A percentile compares a stretch with the other conserved stretches of the same genome.
Conservation (phyloP, 148 eudicot genomes). For the Heliamphora exappendiculata region DNA sequence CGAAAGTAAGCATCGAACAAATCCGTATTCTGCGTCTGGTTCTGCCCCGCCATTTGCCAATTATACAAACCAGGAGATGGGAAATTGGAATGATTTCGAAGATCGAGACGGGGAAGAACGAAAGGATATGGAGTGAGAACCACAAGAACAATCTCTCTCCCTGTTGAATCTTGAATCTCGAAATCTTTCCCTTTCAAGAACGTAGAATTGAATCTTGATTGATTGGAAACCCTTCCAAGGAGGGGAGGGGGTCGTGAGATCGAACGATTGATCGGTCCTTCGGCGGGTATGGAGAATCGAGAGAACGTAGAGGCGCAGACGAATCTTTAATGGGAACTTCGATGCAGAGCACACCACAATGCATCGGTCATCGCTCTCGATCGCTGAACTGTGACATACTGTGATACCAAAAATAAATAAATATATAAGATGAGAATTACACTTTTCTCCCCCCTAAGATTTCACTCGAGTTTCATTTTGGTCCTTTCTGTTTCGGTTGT, state of each 20-base stretch:
- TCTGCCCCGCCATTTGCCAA: constrained; percentile 63
- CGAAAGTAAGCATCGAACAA: constrained; percentile 76
- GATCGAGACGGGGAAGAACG: neutral
- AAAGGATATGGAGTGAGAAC: neutral
- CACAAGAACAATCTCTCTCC: constrained; percentile 1
- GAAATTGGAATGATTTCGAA: neutral
- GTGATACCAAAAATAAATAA: too few relatives aligned
- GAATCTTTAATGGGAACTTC: neutral
- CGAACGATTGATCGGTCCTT: constrained; percentile 3
- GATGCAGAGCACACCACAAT: neutral
- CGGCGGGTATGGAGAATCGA: neutral
- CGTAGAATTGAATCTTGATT: too few relatives aligned
- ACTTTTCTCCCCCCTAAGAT: too few relatives aligned
- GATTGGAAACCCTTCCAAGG: too few relatives aligned
- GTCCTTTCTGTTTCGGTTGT: too few relatives aligned
- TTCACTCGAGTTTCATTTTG: too few relatives aligned
- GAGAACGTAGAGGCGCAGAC: neutral
- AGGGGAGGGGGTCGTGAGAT: neutral
- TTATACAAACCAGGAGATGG: neutral
- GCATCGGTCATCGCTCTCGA: neutral
- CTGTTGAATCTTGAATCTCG: neutral
- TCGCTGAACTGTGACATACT: too few relatives aligned
- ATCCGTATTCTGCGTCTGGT: constrained; percentile 34
- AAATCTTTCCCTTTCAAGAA: neutral
- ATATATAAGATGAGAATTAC: too few relatives aligned